Evolutionary conservation across 208 protist genomes (phyloP), one percentile per base, ranked within the genome.

Genomic region (Trypanosomatidae sp.): DNA sequence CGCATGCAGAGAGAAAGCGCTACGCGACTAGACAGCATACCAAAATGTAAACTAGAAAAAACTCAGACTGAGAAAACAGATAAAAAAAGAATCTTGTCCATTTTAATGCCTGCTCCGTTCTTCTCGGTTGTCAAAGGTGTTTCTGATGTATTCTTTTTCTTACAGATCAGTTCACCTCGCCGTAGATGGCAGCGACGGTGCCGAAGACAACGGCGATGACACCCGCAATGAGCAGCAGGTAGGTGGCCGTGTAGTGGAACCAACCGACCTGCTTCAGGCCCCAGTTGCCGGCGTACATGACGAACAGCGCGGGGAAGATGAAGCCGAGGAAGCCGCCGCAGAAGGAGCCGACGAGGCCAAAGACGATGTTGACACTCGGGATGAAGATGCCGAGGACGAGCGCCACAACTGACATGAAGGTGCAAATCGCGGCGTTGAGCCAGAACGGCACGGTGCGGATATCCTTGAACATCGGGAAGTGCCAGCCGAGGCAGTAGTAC

Each of bases 311-410:
- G 25, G 91, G 91, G 15, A 93, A 76, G 41, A 93, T 86, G 41
- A 95, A 95, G 49, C 84, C 87, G 33, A 93, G 44, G 30, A 81
- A 84, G 1, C 85, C 85, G 8, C 84, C 88, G 49, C 72, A 85
- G 19, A 93, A 49, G 25, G 79, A 77, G 13, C 91, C 90, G 25
- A 80, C 64, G 59, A 95, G 77, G 9, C 80, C 85, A 68, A 95
- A 93, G 3, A 93, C 89, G 44, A 91, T 85, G 47, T 83, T 88
- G 9, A 95, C 79, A 39, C 88, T 85, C 6, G 88, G 88, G 62
- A 95, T 80, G 43, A 91, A 88, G 1, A 93, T 65, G n/a, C 85
- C 91, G 8, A 74, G 64, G 8, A 93, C n/a, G n/a, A n/a, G n/a
- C n/a, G n/a, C n/a, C n/a, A n/a, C n/a, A n/a, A n/a, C n/a, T n/a